These are phyloP conservation scores for Wallemia ichthyophaga DNA, from an alignment of 1,284 basidiomycete genomes.

Conservation along the genomic window DNA sequence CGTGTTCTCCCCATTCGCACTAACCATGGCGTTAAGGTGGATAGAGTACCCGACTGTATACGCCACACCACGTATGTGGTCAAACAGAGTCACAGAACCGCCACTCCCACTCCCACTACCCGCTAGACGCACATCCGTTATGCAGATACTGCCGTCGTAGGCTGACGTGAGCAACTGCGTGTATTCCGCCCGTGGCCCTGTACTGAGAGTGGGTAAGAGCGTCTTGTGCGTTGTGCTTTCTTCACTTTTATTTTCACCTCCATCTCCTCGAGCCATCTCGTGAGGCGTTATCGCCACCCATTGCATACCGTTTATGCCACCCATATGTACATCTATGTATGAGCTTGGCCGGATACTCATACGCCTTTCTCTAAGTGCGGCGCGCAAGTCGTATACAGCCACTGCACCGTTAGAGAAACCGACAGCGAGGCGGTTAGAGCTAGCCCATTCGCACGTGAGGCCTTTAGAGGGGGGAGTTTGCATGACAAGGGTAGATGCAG, in stretches of 20 bases:
- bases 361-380: not conserved
- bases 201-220: no score
- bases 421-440: not conserved
- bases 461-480: not conserved
- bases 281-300: not conserved
- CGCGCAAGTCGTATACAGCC: not conserved
- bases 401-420: not conserved
- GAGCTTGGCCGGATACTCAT: not conserved
- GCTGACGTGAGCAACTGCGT: slow-evolving; percentile 39
- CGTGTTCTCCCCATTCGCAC: not conserved
- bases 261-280: no score
- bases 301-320: not conserved
- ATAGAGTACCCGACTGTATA: slow-evolving; percentile 2
- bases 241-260: no score
- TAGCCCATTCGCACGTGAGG: not conserved
- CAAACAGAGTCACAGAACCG: slow-evolving; percentile 31
- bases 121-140: slow-evolving; percentile 40
- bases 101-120: slow-evolving; percentile 8
- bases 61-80: slow-evolving; percentile 31
- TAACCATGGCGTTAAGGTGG: slow-evolving; percentile 10
- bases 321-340: not conserved
- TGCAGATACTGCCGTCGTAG: slow-evolving; percentile 38
- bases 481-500: slow-evolving; percentile 6
- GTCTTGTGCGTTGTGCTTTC: no score
- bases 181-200: no score